Conservation (phyloP, 148 eudicot genomes). For the Vaccinium corymbosum region DNA sequence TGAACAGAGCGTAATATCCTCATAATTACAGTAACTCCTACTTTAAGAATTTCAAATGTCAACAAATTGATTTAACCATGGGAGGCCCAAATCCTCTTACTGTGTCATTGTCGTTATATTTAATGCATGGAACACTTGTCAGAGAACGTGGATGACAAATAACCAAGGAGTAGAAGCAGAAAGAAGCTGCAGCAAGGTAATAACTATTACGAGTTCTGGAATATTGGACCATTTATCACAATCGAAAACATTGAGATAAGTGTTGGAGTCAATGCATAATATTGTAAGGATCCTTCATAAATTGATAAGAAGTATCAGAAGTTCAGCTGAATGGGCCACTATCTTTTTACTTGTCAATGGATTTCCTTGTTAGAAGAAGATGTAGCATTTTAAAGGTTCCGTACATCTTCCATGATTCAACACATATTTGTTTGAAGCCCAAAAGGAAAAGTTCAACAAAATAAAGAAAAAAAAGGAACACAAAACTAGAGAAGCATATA, state of each 20-base stretch:
- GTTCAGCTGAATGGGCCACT: constrained; percentile 1
- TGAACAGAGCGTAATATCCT: constrained; percentile 5
- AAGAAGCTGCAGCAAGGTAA: background rate
- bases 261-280: background rate
- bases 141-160: background rate
- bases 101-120: background rate
- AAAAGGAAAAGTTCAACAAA: background rate
- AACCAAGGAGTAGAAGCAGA: constrained; percentile 1
- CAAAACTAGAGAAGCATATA: background rate
- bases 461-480: background rate
- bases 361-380: background rate
- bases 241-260: background rate
- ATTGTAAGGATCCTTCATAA: background rate
- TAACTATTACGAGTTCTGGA: background rate
- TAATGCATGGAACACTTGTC: background rate
- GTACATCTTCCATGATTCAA: constrained; percentile 5
- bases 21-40: background rate
- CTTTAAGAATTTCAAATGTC: background rate
- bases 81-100: background rate
- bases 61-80: background rate
- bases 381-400: background rate
- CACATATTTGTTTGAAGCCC: background rate
- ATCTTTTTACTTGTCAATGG: background rate
- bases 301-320: background rate
- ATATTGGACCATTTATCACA: background rate